Evolutionary conservation across 352 stramenopile genomes (phyloP).

Genomic region (Phytophthora litchii): DNA sequence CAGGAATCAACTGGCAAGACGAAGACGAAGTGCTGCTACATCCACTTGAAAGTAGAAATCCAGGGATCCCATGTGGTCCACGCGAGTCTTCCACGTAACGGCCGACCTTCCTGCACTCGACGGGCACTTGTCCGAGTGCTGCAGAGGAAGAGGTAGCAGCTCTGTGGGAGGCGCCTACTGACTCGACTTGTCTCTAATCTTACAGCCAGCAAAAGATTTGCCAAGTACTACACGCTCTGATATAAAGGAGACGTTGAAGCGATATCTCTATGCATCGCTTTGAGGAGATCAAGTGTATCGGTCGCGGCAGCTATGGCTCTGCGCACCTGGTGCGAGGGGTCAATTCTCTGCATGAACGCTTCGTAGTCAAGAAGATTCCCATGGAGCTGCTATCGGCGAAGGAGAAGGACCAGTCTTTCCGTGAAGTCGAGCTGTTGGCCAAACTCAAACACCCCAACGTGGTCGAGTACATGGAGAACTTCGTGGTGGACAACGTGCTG

Average conservation of each 20-base stretch:
- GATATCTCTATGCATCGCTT: constrained; percentile 69
- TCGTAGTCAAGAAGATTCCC: constrained; percentile 89
- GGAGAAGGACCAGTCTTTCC: constrained; percentile 80
- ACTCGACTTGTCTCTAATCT: constrained; percentile 1
- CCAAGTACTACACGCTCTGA: constrained; percentile 4
- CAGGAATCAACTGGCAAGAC: constrained; percentile 3
- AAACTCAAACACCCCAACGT: constrained; percentile 94
- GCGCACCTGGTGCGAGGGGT: constrained; percentile 68
- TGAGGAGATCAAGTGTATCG: constrained; percentile 78
- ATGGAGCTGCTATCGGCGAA: constrained; percentile 81
- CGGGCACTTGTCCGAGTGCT: neutral
- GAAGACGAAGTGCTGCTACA: no score
- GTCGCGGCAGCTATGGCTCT: constrained; percentile 76
- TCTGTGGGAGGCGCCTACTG: neutral
- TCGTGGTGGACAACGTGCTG: constrained; percentile 79
- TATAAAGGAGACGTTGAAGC: constrained; percentile 25
- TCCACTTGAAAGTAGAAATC: neutral
- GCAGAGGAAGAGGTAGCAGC: no score
- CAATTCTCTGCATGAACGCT: constrained; percentile 41
- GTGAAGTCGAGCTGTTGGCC: constrained; percentile 90
- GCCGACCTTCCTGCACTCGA: constrained; percentile 13
- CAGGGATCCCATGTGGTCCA: constrained; percentile 4
- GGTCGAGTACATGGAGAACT: constrained; percentile 94
- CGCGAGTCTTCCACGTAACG: constrained; percentile 4
- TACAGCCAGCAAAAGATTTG: constrained; percentile 3